Base-by-base conservation (phyloP, 805 yeast species). In the Jamesozyma lodderae region DNA sequence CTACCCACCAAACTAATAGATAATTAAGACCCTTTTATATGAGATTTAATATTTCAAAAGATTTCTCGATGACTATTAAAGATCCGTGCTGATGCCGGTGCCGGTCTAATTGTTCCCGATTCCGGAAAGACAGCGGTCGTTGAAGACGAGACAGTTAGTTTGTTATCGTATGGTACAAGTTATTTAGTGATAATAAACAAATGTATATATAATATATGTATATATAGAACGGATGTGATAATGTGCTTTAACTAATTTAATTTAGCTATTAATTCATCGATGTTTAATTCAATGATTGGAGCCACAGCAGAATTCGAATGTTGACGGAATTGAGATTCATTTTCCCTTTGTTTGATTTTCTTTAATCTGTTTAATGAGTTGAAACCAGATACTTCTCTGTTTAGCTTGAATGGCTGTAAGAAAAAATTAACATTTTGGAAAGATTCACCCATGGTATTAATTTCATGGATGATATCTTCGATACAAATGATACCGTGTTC, bases 381-480 rank as follows among this genome's bases (percentile, higher is more conserved):
- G 73, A 79, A 80, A 19, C 92, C 92, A 42, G 72, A 69, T 33
- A 80, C 77, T 26, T 85, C 90, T 25, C 78, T 69, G 45, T 71
- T 78, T 51, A 83, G 67, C 50, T 70, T 66, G 65, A 83, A 81
- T 27, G 94, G 92, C 42, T 72, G 68, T 51, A 83, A 57, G 69
- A 85, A 82, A 49, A 68, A 66, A 42, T 72, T 66, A 41, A 77
- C 75, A 21, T 61, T 61, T 49, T 77, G 75, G 66, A 83, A 83
- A 44, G 70, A 63, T 19, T 75, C 84, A 15, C 86, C 82, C 48
- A 81, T 52, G 14, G 77, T 58, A 16, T 66, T 68, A 38, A 83
- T 68, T 62, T 82, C 90, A 53, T 79, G 85, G 38, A 83, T 73
- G 40, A 83, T 68, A 62, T 83, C 94, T 64, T 83, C 92, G 15